Conservation (phyloP, 2,329 filamentous ascomycete genomes). For the Chaetomiaceae sp. region DNA sequence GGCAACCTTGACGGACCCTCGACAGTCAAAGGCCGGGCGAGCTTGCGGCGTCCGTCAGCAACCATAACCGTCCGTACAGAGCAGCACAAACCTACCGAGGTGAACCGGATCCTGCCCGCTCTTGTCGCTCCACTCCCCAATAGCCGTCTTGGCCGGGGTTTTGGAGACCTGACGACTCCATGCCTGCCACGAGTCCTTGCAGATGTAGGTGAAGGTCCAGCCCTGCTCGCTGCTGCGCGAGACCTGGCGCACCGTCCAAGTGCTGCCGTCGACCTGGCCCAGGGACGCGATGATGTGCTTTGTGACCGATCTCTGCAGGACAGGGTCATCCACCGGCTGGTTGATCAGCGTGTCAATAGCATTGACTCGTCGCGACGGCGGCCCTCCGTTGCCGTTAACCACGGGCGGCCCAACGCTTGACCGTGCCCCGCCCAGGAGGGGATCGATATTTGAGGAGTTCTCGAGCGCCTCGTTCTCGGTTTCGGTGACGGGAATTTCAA, state of each 20-base stretch:
- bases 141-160: slow-evolving; percentile 35
- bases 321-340: slow-evolving; percentile 46
- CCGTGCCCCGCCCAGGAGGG: slow-evolving; percentile 31
- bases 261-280: slow-evolving; percentile 43
- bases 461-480: slow-evolving; percentile 34
- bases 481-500: slow-evolving; percentile 39
- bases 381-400: slow-evolving; percentile 19
- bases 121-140: slow-evolving; percentile 48
- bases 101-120: slow-evolving; percentile 43
- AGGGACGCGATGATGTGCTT: slow-evolving; percentile 45
- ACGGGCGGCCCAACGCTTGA: slow-evolving; percentile 15
- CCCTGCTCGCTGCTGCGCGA: slow-evolving; percentile 43
- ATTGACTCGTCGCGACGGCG: slow-evolving; percentile 37
- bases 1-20: slow-evolving; percentile 45
- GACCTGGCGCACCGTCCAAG: slow-evolving; percentile 45
- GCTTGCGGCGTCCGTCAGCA: slow-evolving; percentile 31
- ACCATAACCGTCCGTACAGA: background rate
- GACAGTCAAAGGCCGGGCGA: slow-evolving; percentile 57
- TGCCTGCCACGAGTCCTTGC: slow-evolving; percentile 47
- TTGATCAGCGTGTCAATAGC: slow-evolving; percentile 45
- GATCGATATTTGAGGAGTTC: slow-evolving; percentile 30
- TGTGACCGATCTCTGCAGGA: slow-evolving; percentile 46
- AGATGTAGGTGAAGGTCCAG: slow-evolving; percentile 52
- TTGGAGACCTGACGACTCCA: slow-evolving; percentile 48
- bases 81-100: slow-evolving; percentile 35